Evolutionary conservation across 2,329 filamentous ascomycete species (phyloP).

Genomic region (Chaetomiaceae sp.): DNA sequence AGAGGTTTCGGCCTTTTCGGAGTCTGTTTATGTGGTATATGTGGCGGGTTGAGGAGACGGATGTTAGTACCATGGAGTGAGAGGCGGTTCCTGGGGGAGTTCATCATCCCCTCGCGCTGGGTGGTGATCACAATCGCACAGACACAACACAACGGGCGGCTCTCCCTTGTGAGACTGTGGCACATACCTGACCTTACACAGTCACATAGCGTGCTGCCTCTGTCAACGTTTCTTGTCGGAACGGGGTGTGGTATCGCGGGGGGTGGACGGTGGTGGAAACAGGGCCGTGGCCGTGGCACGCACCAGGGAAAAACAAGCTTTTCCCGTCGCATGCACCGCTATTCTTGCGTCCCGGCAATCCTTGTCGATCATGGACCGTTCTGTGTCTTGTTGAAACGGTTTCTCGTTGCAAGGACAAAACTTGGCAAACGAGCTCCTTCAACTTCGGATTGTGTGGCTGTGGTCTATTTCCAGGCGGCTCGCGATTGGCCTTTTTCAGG

Average conservation of each 20-base stretch:
- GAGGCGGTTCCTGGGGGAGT: conserved; percentile 9
- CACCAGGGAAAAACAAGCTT: conserved; percentile 8
- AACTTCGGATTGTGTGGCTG: no score
- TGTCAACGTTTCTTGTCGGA: background rate
- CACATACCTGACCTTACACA: no score
- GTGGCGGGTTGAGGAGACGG: conserved; percentile 81
- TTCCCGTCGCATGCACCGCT: background rate
- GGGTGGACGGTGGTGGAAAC: background rate
- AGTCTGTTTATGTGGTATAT: conserved; percentile 98
- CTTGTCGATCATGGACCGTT: background rate
- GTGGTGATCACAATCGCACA: conserved; percentile 2
- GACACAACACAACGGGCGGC: no score
- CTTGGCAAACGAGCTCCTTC: background rate
- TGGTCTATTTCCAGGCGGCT: no score
- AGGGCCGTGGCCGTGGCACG: background rate
- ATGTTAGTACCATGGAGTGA: conserved; percentile 58
- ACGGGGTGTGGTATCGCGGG: background rate
- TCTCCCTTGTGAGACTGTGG: background rate
- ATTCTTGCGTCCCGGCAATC: background rate
- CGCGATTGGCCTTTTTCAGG: no score
- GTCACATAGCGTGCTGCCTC: no score
- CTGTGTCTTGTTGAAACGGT: background rate
- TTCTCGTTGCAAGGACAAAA: no score
- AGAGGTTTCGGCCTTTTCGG: conserved; percentile 79
- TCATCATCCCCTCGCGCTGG: background rate